Evolutionary conservation across 108 stramenopile species (phyloP).

Genomic region (Nitzschia sp.): DNA sequence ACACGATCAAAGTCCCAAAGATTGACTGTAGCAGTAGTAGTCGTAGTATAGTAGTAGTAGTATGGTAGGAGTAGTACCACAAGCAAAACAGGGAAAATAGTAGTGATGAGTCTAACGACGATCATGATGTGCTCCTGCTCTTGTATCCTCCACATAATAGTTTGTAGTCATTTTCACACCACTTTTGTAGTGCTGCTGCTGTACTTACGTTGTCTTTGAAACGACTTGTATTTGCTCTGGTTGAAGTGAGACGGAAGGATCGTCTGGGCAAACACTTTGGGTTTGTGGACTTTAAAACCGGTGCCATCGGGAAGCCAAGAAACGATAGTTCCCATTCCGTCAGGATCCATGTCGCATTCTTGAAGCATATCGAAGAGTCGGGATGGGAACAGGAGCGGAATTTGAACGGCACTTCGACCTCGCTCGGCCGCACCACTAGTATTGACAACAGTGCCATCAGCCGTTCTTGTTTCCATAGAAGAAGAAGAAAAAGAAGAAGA

Average conservation of each 20-base stretch:
- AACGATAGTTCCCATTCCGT: constrained; percentile 16
- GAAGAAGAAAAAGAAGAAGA: no score
- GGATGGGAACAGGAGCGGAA: neutral
- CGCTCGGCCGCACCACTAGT: no score
- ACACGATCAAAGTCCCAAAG: constrained; percentile 59
- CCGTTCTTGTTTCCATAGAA: no score
- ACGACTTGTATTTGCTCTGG: constrained; percentile 73
- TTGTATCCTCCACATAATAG: no score
- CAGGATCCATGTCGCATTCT: constrained; percentile 7
- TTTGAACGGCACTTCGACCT: neutral
- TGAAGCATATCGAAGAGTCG: neutral
- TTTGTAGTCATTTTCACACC: no score
- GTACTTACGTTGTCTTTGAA: constrained; percentile 67
- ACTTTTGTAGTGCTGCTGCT: no score
- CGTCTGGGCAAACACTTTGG: constrained; percentile 39
- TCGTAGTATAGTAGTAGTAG: no score
- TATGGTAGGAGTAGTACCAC: no score
- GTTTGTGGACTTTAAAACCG: constrained; percentile 44
- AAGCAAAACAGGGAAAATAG: no score
- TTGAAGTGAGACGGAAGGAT: constrained; percentile 78
- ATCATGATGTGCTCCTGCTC: no score
- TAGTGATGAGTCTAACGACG: no score
- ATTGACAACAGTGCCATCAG: no score
- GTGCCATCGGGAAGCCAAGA: constrained; percentile 57
- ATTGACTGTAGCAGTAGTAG: constrained; percentile 50